Evolutionary conservation across 176 grass and related monocot genomes (phyloP).

Genomic region (Carex parvula): DNA sequence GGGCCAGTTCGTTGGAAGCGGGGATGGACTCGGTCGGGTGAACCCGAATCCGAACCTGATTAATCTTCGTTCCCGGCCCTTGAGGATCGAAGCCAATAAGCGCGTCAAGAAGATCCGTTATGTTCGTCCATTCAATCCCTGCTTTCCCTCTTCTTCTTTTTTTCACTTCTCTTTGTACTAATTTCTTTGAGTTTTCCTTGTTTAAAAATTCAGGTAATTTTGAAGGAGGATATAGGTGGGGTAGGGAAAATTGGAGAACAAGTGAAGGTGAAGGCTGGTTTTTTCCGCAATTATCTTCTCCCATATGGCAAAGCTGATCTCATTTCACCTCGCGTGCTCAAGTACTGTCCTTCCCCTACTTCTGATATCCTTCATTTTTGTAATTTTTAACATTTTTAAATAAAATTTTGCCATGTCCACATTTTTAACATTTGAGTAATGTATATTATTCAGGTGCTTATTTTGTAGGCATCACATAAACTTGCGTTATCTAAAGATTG

Average conservation of each 20-base stretch:
- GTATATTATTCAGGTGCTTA: not conserved
- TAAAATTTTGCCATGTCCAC: not conserved
- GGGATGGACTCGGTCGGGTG: not conserved
- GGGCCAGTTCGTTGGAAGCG: not conserved
- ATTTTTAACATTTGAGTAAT: not conserved
- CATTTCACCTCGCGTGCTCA: slow-evolving; percentile 67
- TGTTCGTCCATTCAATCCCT: not conserved
- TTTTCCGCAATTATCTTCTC: slow-evolving; percentile 87
- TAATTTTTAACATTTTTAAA: not conserved
- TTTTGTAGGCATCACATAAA: not conserved
- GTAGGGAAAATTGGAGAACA: slow-evolving; percentile 66
- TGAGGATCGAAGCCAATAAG: slow-evolving; percentile 25
- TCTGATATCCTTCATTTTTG: not conserved
- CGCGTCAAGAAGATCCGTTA: slow-evolving; percentile 17
- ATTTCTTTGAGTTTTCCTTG: not conserved
- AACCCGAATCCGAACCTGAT: not conserved
- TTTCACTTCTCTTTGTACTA: not conserved
- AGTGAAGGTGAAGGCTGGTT: slow-evolving; percentile 77
- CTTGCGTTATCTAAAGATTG: not conserved
- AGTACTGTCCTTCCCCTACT: slow-evolving; percentile 37
- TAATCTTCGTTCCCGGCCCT: not conserved
- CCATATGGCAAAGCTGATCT: slow-evolving; percentile 75
- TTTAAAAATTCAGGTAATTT: slow-evolving; percentile 43
- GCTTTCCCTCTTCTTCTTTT: not conserved
- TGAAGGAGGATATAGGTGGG: slow-evolving; percentile 63